These are phyloP conservation scores for cucumber (Cucumis sativus) DNA, from an alignment of 306 rosid genomes.

Conservation along the genomic window Cucumber_9930_V3 NC_026657.2:23907501-23908000, in stretches of 20 bases:
- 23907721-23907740: slow-evolving; percentile 51
- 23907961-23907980: slow-evolving; percentile 74
- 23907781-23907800: slow-evolving; percentile 76
- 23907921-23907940: slow-evolving; percentile 35
- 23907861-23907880: slow-evolving; percentile 81
- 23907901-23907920: slow-evolving; percentile 41
- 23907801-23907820: slow-evolving; percentile 79
- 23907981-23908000: slow-evolving; percentile 72
- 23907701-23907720: slow-evolving; percentile 36
- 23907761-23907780: slow-evolving; percentile 88
- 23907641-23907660: slow-evolving; percentile 64
- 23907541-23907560: slow-evolving; percentile 84
- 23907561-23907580: slow-evolving; percentile 82
- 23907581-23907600: slow-evolving; percentile 79
- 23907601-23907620: slow-evolving; percentile 57
- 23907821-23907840: slow-evolving; percentile 75
- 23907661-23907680: slow-evolving; percentile 55
- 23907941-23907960: slow-evolving; percentile 68
- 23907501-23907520: slow-evolving; percentile 74
- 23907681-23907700: slow-evolving; percentile 59
- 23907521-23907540: slow-evolving; percentile 79
- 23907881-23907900: slow-evolving; percentile 36
- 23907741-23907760: slow-evolving; percentile 79
- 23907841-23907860: slow-evolving; percentile 74
- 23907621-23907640: slow-evolving; percentile 36